Evolutionary conservation across 495 filamentous ascomycete species (phyloP).

Genomic region (Venustampulla echinocandica): DNA sequence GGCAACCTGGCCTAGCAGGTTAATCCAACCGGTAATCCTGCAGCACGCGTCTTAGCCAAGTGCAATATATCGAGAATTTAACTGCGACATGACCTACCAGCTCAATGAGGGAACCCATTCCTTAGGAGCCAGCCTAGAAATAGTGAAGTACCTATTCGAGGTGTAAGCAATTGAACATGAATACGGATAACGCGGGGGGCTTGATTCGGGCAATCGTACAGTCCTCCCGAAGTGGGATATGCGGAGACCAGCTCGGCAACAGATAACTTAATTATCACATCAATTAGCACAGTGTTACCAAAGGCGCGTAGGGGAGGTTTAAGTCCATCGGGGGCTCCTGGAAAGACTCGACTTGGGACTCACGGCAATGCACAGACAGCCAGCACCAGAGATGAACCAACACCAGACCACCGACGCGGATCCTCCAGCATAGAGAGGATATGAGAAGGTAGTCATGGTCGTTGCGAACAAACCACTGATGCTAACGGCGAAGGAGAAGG

Average conservation of each 20-base stretch:
- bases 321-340: neutral
- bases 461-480: conserved; percentile 53
- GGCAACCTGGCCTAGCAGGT: conserved; percentile 55
- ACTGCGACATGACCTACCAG: conserved; percentile 19
- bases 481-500: conserved; percentile 56
- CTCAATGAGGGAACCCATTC: conserved; percentile 25
- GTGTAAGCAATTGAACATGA: neutral
- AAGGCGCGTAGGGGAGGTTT: no score
- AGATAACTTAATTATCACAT: conserved; percentile 25
- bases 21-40: conserved; percentile 55
- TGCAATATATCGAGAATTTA: neutral
- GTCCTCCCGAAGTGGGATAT: conserved; percentile 47
- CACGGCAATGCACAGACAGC: conserved; percentile 54
- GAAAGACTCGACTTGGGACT: conserved; percentile 2
- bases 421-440: conserved; percentile 51
- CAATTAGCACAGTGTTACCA: no score
- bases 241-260: conserved; percentile 51
- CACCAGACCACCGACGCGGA: conserved; percentile 54
- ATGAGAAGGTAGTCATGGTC: conserved; percentile 52
- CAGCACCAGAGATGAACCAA: conserved; percentile 54
- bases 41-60: neutral
- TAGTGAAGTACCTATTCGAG: conserved; percentile 19
- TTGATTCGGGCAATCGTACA: conserved; percentile 42
- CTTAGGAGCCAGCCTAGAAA: conserved; percentile 33
- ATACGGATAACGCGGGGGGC: conserved; percentile 28